Percentiles rank a stretch among this genome's conserved stretches.
Evolutionary conservation across 495 filamentous ascomycete genomes (phyloP).

Genomic region (Xylaria cubensis): DNA sequence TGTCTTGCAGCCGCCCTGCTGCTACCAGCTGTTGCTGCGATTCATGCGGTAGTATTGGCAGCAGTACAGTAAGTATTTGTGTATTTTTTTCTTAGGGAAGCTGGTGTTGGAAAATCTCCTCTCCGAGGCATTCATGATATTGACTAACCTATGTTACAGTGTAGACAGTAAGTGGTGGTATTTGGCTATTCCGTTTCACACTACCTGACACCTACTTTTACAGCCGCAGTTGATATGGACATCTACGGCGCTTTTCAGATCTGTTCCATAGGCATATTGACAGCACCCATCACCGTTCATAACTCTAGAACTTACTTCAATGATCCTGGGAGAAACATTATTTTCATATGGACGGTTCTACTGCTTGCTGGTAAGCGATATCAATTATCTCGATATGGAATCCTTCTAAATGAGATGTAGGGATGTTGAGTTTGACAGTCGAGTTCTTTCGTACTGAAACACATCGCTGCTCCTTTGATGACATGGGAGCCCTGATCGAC

Average conservation of each 20-base stretch:
- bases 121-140: background rate
- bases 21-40: conserved; percentile 64
- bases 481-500: conserved; percentile 38
- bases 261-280: conserved; percentile 66
- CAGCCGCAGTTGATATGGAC: conserved; percentile 69
- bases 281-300: conserved; percentile 62
- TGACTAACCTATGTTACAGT: conserved; percentile 14
- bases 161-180: conserved; percentile 49
- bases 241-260: conserved; percentile 68
- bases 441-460: conserved; percentile 62
- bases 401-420: conserved; percentile 38
- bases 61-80: conserved; percentile 45
- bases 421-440: conserved; percentile 62
- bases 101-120: background rate
- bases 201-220: background rate
- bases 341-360: conserved; percentile 66
- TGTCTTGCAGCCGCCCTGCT: conserved; percentile 67
- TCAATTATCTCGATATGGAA: background rate
- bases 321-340: conserved; percentile 63
- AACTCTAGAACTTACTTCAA: conserved; percentile 66
- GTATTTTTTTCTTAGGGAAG: background rate
- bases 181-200: background rate
- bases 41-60: conserved; percentile 65
- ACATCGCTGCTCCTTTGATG: conserved; percentile 47
- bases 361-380: conserved; percentile 57